Percentiles rank a stretch among this genome's conserved stretches.
phyloP scores from a whole-genome alignment of 169 alveolate species.

The Pseudocohnilembus persalinus region DNA sequence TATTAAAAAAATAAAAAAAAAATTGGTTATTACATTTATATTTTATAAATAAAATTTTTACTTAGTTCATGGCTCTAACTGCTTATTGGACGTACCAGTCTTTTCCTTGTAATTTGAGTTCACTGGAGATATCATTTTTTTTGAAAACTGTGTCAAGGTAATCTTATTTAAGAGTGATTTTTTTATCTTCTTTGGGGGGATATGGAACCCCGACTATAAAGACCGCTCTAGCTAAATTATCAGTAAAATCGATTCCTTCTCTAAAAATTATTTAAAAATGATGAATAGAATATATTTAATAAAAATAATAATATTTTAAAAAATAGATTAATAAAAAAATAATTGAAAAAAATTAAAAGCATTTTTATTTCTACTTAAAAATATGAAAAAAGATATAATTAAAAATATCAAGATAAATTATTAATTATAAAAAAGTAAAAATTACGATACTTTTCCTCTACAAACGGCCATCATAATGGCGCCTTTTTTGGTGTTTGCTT shows the following conservation, averaged over 20 bases:
- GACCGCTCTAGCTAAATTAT: slow-evolving; percentile 80
- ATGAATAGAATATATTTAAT: no score
- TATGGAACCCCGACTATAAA: slow-evolving; percentile 81
- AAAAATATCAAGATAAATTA: background rate
- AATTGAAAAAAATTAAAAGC: no score
- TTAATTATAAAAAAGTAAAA: no score
- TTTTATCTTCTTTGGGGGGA: slow-evolving; percentile 69
- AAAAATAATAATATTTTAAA: no score
- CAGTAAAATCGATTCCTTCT: slow-evolving; percentile 86
- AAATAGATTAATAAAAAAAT: no score
- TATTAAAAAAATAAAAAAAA: no score
- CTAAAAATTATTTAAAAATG: no score
- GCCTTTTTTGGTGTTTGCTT: slow-evolving; percentile 22
- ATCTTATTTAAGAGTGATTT: slow-evolving; percentile 58
- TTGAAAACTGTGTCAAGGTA: slow-evolving; percentile 48
- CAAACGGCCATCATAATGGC: slow-evolving; percentile 29
- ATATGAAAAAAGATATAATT: background rate
- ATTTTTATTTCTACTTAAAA: no score
- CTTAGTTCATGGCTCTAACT: background rate
- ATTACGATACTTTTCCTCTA: background rate
- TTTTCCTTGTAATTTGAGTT: background rate
- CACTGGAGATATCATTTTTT: background rate
- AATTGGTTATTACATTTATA: background rate
- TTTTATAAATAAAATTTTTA: no score
- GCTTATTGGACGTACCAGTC: background rate